These are phyloP conservation scores for Eucalyptus cloeziana DNA, from an alignment of 345 rosid genomes.

Conservation along the genomic window DNA sequence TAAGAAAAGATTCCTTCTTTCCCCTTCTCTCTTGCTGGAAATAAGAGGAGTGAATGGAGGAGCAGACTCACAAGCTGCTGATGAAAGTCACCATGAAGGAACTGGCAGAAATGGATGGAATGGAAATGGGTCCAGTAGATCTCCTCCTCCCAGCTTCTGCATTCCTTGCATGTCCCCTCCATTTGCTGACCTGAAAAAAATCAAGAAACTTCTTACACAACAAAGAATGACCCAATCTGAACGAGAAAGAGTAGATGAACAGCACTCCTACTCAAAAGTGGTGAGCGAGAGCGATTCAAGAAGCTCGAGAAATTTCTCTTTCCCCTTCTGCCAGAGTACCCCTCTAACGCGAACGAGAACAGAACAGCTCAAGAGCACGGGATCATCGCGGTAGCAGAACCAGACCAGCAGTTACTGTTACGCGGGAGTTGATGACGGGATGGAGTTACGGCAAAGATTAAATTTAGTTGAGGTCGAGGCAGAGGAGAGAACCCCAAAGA, in stretches of 20 bases:
- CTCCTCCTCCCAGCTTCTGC: constrained; percentile 61
- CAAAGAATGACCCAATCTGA: neutral
- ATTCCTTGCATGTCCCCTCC: constrained; percentile 29
- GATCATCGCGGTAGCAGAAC: neutral
- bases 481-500: neutral
- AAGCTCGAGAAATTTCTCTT: neutral
- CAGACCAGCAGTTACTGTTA: neutral
- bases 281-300: neutral
- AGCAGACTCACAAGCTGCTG: constrained; percentile 33
- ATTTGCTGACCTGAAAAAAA: constrained; percentile 4
- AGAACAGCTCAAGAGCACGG: neutral
- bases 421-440: neutral
- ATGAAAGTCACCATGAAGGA: constrained; percentile 40
- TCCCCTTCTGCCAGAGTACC: neutral
- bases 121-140: constrained; percentile 69
- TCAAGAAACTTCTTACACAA: neutral
- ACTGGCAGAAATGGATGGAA: constrained; percentile 41
- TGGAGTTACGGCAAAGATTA: neutral
- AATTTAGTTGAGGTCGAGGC: neutral
- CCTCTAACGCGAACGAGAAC: neutral
- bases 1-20: neutral
- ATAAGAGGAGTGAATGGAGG: neutral
- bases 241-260: neutral
- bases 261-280: neutral
- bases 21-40: neutral